Base-by-base conservation (phyloP, 2,329 filamentous ascomycete genomes). In the Xylariaceae sp. region DNA sequence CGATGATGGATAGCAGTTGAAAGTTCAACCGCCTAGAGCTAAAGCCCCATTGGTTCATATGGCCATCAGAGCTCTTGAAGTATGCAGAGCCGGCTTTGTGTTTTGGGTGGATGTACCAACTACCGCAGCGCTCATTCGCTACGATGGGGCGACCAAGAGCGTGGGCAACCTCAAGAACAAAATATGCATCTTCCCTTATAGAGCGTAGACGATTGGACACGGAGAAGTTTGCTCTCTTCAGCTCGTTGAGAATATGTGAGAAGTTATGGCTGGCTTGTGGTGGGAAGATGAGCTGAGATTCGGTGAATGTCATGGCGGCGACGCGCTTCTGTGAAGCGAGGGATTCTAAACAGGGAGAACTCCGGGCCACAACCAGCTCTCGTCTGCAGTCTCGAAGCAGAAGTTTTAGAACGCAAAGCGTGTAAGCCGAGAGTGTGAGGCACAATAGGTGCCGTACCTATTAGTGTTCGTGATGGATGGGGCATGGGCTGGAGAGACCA, bases 61-160 rank as follows among this genome's bases (percentile, higher is more conserved):
- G 94, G 1, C 94, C 94, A 71, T 99, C 94, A 2, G 94, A 99
- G 70, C 89, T 95, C 76, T 99, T 99, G 72, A 97, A 99, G 70
- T 97, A 99, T 31, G 87, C 89, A 57, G 87, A 90, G 31, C 81
- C 87, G 1, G 66, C 71, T 68, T 92, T 94, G 22, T 63, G 62
- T 7, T 68, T 68, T 0, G 85, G 85, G 32, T 75, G 71, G 22
- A 97, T 87, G 67, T 97, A 97, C 94, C 94, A 99, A 69, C 89
- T 92, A 1, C 94, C 94, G 67, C 94, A 97, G 52, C 94, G 81
- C 73, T 97, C 91, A 65, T 99, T 99, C 30, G 92, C 90, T 12
- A 97, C 75, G 1, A 97, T 74, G 0, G 90, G 90, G 1, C 92
- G 73, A 3, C 62, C 59, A 49, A 76, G 82, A 0, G 76, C 74